These are phyloP conservation scores for Naematelia aurantialba DNA, from an alignment of 768 basidiomycete genomes.

Conservation along the genomic window DNA sequence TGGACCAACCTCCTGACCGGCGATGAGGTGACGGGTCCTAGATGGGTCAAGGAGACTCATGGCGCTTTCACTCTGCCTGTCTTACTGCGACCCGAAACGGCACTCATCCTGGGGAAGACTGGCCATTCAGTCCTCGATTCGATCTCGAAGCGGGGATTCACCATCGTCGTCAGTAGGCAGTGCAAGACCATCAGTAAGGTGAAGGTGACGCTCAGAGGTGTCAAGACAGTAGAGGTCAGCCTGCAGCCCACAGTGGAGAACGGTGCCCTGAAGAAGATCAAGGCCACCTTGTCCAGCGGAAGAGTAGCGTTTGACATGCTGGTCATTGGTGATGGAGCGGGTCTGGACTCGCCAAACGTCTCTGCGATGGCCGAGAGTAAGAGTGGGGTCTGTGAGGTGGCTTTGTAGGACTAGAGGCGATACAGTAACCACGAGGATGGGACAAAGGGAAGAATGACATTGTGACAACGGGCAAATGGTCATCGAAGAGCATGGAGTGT, in stretches of 20 bases:
- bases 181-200: background rate
- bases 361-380: too few species aligned
- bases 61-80: constrained; percentile 6
- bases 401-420: too few species aligned
- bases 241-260: too few species aligned
- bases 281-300: background rate
- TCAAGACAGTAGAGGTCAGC: background rate
- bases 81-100: constrained; percentile 9
- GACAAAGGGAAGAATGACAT: too few species aligned
- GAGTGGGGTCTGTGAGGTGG: too few species aligned
- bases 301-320: background rate
- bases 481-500: too few species aligned
- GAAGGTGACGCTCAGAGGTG: background rate
- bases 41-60: constrained; percentile 9
- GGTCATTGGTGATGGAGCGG: background rate
- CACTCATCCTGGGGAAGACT: constrained; percentile 5
- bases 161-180: background rate
- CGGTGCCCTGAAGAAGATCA: background rate
- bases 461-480: too few species aligned
- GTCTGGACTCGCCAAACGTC: background rate
- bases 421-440: too few species aligned
- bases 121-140: constrained; percentile 9
- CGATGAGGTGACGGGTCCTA: background rate
- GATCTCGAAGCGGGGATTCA: constrained; percentile 7
- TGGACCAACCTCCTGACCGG: constrained; percentile 11